These are phyloP conservation scores for Aspergillus neotritici DNA, from an alignment of 2,329 filamentous ascomycete genomes.

Conservation along the genomic window DNA sequence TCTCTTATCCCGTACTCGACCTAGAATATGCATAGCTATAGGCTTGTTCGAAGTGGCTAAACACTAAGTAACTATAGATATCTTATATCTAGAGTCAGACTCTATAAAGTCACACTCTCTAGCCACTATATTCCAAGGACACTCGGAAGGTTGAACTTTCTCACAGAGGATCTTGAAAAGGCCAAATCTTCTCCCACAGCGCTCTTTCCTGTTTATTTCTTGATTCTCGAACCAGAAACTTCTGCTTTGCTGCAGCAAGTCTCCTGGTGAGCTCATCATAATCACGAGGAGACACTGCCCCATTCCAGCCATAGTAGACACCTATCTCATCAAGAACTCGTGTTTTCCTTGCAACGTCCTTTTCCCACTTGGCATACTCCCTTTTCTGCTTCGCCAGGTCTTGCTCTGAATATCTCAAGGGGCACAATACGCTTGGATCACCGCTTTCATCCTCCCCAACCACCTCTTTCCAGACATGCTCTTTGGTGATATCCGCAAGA, in stretches of 20 bases:
- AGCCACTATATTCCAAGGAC: no score
- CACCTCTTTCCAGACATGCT: slow-evolving; percentile 11
- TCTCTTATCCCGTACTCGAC: no score
- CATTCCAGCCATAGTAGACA: slow-evolving; percentile 17
- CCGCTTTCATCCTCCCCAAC: slow-evolving; percentile 10
- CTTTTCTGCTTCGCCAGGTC: slow-evolving; percentile 8
- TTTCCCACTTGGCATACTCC: slow-evolving; percentile 13
- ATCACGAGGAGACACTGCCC: slow-evolving; percentile 11
- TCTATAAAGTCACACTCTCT: no score
- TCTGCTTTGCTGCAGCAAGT: slow-evolving; percentile 7
- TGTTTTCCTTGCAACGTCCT: slow-evolving; percentile 15
- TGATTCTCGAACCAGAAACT: slow-evolving; percentile 11
- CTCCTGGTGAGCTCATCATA: slow-evolving; percentile 12
- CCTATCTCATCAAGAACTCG: slow-evolving; percentile 13
- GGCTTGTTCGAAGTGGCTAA: no score
- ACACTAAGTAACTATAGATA: no score
- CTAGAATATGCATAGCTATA: no score
- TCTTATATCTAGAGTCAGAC: no score
- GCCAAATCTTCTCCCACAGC: slow-evolving; percentile 13
- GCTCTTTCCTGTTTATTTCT: slow-evolving; percentile 6
- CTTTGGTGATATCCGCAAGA: slow-evolving; percentile 4
- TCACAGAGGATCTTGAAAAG: slow-evolving; percentile 10
- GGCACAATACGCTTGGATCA: slow-evolving; percentile 9
- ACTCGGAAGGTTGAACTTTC: no score
- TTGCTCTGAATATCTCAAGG: slow-evolving; percentile 10